A percentile compares a stretch with the other conserved stretches of the same genome.
Evolutionary conservation across 2,329 filamentous ascomycete species (phyloP).

Genomic region (Ceratocystis harringtonii): DNA sequence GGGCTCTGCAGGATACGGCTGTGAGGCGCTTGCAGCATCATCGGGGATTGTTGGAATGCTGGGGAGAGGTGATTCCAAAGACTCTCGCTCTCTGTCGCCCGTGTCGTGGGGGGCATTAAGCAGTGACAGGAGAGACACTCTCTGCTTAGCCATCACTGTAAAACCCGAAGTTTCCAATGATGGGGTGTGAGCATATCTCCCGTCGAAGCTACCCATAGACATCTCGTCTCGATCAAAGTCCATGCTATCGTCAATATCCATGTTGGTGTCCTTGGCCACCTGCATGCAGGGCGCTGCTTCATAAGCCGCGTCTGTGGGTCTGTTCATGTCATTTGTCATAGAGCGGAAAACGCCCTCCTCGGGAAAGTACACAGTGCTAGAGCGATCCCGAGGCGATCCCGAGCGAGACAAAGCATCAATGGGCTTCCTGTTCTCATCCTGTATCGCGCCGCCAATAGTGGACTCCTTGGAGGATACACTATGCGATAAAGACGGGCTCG

Average conservation of each 20-base stretch:
- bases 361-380: constrained; percentile 43
- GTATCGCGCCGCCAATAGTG: neutral
- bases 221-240: constrained; percentile 22
- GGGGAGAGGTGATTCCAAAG: constrained; percentile 1
- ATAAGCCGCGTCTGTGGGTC: neutral
- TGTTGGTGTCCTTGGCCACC: neutral
- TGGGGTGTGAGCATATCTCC: constrained; percentile 40
- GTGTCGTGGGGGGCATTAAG: constrained; percentile 37
- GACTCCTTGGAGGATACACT: constrained; percentile 17
- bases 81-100: neutral
- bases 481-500: neutral
- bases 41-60: constrained; percentile 13
- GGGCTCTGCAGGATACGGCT: constrained; percentile 17
- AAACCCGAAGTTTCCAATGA: constrained; percentile 46
- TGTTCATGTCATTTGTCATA: constrained; percentile 38
- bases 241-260: constrained; percentile 21
- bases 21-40: constrained; percentile 13
- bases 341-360: constrained; percentile 49
- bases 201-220: neutral
- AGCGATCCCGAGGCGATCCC: constrained; percentile 19
- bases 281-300: neutral
- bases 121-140: constrained; percentile 45
- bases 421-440: neutral
- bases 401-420: neutral
- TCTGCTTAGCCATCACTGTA: constrained; percentile 37